Evolutionary conservation across 2,329 filamentous ascomycete species (phyloP).

Genomic region (Sclerotiophoma versabilis): DNA sequence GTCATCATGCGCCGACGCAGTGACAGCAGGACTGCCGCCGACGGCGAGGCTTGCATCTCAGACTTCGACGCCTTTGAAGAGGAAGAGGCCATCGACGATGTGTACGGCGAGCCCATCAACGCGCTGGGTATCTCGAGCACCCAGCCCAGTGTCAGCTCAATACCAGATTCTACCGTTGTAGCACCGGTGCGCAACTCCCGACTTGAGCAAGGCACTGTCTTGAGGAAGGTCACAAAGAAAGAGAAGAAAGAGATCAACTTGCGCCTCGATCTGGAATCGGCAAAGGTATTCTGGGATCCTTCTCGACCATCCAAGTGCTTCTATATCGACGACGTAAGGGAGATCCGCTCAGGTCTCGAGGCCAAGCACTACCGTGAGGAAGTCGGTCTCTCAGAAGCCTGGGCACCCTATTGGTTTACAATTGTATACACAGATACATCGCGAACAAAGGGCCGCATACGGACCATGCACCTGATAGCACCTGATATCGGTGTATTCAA

Average conservation of each 20-base stretch:
- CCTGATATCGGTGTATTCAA: slow-evolving; percentile 74
- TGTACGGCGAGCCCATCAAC: slow-evolving; percentile 50
- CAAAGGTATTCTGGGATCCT: slow-evolving; percentile 87
- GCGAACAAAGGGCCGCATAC: slow-evolving; percentile 75
- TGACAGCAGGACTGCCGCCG: slow-evolving; percentile 79
- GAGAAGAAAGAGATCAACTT: slow-evolving; percentile 75
- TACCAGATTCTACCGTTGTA: slow-evolving; percentile 54
- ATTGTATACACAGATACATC: slow-evolving; percentile 85
- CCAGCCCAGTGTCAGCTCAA: slow-evolving; percentile 42
- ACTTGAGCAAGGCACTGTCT: slow-evolving; percentile 77
- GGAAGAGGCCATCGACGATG: slow-evolving; percentile 58
- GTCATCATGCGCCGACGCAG: slow-evolving; percentile 86
- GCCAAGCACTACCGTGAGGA: slow-evolving; percentile 90
- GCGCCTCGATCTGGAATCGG: slow-evolving; percentile 80
- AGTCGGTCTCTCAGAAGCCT: slow-evolving; percentile 71
- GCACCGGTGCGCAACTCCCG: slow-evolving; percentile 79
- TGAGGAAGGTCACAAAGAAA: slow-evolving; percentile 88
- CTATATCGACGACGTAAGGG: slow-evolving; percentile 93
- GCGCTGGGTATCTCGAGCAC: slow-evolving; percentile 52
- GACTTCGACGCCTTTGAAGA: slow-evolving; percentile 60
- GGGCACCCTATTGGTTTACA: slow-evolving; percentile 82
- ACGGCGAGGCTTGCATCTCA: slow-evolving; percentile 55
- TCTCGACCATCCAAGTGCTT: slow-evolving; percentile 81
- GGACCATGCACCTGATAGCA: slow-evolving; percentile 87
- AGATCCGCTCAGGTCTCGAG: slow-evolving; percentile 83